Evolutionary conservation across 75 land plant species (phyloP).

Genomic region (Chamaecyparis obtusa): DNA sequence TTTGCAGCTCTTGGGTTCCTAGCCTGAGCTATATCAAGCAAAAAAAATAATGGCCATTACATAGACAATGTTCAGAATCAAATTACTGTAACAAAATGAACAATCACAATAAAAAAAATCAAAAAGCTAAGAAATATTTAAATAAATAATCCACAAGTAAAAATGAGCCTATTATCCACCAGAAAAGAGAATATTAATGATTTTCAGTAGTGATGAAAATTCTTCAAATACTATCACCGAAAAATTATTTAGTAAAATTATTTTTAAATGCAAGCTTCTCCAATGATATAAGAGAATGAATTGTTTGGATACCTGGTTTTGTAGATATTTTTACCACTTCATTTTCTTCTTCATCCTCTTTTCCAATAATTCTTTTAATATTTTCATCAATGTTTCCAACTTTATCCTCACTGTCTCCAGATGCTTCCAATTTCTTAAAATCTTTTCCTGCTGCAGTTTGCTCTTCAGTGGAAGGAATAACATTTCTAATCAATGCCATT

Average conservation of each 20-base stretch:
- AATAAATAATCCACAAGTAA: no score
- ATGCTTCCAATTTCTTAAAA: constrained; percentile 62
- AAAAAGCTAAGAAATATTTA: no score
- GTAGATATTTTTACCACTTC: neutral
- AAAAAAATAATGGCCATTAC: no score
- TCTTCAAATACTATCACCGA: neutral
- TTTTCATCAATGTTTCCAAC: constrained; percentile 36
- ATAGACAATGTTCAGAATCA: no score
- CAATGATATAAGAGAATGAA: neutral
- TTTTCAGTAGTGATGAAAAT: no score
- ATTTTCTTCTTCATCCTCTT: constrained; percentile 23
- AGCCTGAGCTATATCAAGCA: no score
- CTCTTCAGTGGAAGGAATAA: constrained; percentile 36
- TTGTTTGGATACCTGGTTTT: neutral
- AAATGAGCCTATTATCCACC: no score
- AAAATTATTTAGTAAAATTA: neutral
- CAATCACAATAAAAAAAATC: no score
- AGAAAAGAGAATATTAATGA: no score
- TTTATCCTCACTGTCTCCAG: constrained; percentile 79
- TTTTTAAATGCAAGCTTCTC: neutral
- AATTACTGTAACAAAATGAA: no score
- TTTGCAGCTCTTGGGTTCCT: neutral
- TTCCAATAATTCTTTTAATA: constrained; percentile 13
- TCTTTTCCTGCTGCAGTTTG: constrained; percentile 61
- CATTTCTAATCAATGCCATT: constrained; percentile 63